Conservation (phyloP, 306 rosid species). For the Notholithocarpus densiflorus region DNA sequence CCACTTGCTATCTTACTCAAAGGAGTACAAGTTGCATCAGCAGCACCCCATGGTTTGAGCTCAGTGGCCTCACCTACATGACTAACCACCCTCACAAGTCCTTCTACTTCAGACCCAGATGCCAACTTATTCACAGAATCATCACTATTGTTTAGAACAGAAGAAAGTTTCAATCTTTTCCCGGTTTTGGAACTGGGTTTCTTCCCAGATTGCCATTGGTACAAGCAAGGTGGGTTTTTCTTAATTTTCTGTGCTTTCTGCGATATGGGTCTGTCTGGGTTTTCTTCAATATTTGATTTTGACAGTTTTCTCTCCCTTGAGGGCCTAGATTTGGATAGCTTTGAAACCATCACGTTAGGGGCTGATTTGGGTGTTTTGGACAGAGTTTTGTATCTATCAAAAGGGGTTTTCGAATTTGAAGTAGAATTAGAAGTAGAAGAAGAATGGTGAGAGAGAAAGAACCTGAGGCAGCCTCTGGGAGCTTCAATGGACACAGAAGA, state of each 20-base stretch:
- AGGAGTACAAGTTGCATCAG: conserved; percentile 44
- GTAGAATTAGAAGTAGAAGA: conserved; percentile 22
- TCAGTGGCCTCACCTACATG: conserved; percentile 20
- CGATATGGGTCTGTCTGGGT: conserved; percentile 14
- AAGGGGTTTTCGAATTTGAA: conserved; percentile 32
- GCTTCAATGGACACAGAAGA: conserved; percentile 51
- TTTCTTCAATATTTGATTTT: conserved; percentile 27
- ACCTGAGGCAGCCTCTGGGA: conserved; percentile 74
- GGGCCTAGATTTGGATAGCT: conserved; percentile 33
- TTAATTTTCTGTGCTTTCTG: conserved; percentile 22
- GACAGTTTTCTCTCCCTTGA: conserved; percentile 44
- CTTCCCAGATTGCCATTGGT: conserved; percentile 61
- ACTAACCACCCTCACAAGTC: conserved; percentile 27
- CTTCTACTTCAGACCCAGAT: conserved; percentile 28
- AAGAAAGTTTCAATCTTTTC: conserved; percentile 34
- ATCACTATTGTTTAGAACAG: conserved; percentile 27
- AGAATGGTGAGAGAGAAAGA: conserved; percentile 50
- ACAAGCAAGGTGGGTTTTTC: conserved; percentile 52
- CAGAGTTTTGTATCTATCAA: conserved; percentile 26
- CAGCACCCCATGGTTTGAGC: conserved; percentile 17
- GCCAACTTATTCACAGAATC: conserved; percentile 19
- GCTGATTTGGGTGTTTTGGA: conserved; percentile 49
- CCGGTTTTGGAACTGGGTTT: conserved; percentile 34
- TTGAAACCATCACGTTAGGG: conserved; percentile 24
- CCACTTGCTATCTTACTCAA: conserved; percentile 34